Evolutionary conservation across 2,329 filamentous ascomycete genomes (phyloP).

Genomic region (Penicillium janthinellum): DNA sequence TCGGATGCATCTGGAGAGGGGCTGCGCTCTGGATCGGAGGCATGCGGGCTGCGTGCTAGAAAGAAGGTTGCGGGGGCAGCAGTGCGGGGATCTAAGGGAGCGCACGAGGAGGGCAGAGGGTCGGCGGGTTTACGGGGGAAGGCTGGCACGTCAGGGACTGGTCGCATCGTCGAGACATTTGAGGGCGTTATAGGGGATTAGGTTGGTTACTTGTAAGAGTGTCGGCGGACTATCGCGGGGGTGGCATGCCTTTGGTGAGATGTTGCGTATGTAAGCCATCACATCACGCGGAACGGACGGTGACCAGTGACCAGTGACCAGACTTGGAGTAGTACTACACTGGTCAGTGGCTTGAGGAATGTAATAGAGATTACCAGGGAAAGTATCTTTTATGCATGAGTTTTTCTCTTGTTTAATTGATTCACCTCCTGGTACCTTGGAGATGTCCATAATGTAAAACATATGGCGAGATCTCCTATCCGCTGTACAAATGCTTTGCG

Average conservation of each 20-base stretch:
- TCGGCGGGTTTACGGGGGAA: conserved; percentile 42
- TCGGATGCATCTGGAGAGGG: conserved; percentile 33
- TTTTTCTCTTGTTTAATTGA: too few species aligned
- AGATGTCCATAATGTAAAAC: too few species aligned
- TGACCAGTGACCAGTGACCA: background rate
- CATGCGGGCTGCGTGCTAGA: conserved; percentile 53
- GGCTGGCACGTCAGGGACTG: conserved; percentile 36
- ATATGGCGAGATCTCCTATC: too few species aligned
- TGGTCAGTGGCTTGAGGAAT: background rate
- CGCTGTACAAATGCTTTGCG: too few species aligned
- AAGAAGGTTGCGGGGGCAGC: conserved; percentile 61
- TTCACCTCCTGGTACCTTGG: too few species aligned
- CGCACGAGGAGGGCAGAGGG: conserved; percentile 29
- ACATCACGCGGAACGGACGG: conserved; percentile 11
- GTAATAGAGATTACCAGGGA: background rate
- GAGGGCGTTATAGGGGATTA: background rate
- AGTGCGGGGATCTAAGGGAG: conserved; percentile 38
- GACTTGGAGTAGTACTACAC: background rate
- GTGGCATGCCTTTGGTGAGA: conserved; percentile 6
- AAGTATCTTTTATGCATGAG: too few species aligned
- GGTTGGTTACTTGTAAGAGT: background rate
- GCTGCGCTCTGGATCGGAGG: conserved; percentile 46
- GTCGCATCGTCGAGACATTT: conserved; percentile 39
- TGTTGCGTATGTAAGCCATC: conserved; percentile 26
- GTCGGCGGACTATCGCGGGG: conserved; percentile 2